Evolutionary conservation across 2,329 filamentous ascomycete species (phyloP), one percentile per base, ranked within the genome.

Genomic region (Aureobasidium lini): DNA sequence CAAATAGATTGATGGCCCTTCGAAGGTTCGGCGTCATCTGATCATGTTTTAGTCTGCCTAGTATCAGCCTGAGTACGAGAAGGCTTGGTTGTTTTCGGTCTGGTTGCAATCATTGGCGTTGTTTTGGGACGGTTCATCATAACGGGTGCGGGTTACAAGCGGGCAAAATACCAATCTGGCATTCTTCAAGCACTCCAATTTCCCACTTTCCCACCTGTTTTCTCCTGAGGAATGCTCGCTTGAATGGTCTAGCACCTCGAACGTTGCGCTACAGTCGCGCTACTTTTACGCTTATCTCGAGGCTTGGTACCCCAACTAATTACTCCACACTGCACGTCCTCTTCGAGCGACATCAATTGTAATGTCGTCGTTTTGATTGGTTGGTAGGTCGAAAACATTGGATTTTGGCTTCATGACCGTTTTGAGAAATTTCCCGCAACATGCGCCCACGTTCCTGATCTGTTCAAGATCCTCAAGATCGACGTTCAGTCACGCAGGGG

Each of bases 101-200:
- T 57, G 40, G 52, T 56, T 31, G 31, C 18, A 37, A 18, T 44
- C 52, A 10, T 8, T 46, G 54, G 54, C 54, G 54, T 57, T 57
- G 43, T 48, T 57, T 57, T 56, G 39, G 54, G 36, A 40, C 43
- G 54, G 54, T 40, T 40, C 43, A 48, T 16, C 34, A 36, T 29
- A 57, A 57, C 54, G 54, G 54, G 42, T 32, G 54, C 54, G 54
- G 54, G 44, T 13, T 3, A 48, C 43, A 39, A 48, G 34, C 42
- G 34, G 42, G 42, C 54, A 48, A 56, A 56, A 48, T 57, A 57
- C 43, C 34, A 57, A 57, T 40, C n/a, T 48, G 54, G 54, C 52
- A 57, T 40, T 57, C 43, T 57, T 57, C 43, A 31, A 31, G 43
- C 42, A 47, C 40, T 56, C 52, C 29, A 40, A 56, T 36, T 56